A percentile compares a stretch with the other conserved stretches of the same genome.
These are phyloP conservation scores for Chrysosporium queenslandicum DNA, from an alignment of 2,329 filamentous ascomycete species.

Conservation along the genomic window DNA sequence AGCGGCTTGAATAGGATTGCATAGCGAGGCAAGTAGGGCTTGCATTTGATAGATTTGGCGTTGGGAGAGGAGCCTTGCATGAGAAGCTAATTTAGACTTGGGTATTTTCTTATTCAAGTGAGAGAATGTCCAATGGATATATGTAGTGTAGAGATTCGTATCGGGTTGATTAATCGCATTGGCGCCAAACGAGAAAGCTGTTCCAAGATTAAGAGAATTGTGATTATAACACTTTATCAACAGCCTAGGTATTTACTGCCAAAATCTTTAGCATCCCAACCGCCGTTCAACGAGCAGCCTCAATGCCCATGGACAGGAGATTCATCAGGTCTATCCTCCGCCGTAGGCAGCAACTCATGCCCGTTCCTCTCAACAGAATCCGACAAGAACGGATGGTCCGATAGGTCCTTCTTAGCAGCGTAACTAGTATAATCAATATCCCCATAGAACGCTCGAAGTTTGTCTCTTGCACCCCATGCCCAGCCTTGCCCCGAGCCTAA, in stretches of 20 bases:
- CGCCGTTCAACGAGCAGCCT: background rate
- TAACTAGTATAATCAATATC: constrained; percentile 28
- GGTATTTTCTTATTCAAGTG: no score
- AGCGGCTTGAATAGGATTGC: background rate
- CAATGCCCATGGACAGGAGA: background rate
- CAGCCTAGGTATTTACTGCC: no score
- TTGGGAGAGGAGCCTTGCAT: no score
- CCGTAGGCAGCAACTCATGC: background rate
- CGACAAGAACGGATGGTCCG: background rate
- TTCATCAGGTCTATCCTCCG: background rate
- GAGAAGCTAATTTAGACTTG: no score
- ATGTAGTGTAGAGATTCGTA: no score
- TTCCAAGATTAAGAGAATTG: no score
- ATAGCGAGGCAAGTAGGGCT: background rate
- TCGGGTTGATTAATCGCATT: no score
- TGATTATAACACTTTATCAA: no score
- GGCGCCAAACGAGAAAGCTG: no score
- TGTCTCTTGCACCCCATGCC: constrained; percentile 73
- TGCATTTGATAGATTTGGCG: no score
- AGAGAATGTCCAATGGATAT: no score
- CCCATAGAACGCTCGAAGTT: constrained; percentile 55
- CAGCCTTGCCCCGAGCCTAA: constrained; percentile 71
- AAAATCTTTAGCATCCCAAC: background rate
- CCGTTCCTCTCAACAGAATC: background rate
- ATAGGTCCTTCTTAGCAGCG: background rate